Evolutionary conservation across 73 alveolate genomes (phyloP).

Genomic region (Paramecium biaurelia): DNA sequence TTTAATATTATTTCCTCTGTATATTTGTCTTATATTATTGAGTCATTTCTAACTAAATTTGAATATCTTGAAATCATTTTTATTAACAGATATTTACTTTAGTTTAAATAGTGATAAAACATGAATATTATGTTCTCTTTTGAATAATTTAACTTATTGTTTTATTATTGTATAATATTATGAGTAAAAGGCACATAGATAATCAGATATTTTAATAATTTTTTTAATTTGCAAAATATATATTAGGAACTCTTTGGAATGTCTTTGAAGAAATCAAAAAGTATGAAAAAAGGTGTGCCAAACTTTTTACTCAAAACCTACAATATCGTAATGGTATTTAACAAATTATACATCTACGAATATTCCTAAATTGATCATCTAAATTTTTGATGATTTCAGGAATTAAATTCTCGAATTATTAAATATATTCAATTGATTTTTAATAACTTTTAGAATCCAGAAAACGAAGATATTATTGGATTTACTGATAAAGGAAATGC

Average conservation of each 20-base stretch:
- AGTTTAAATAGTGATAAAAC: not conserved
- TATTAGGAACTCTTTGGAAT: not conserved
- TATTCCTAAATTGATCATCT: not conserved
- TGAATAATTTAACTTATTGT: not conserved
- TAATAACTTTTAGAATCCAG: not conserved
- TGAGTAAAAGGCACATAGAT: not conserved
- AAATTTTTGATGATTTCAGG: not conserved
- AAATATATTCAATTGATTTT: not conserved
- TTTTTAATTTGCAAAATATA: not conserved
- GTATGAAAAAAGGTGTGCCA: not conserved
- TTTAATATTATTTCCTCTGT: not conserved
- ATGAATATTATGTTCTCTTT: not conserved
- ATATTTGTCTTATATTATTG: not conserved
- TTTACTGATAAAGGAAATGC: conserved; percentile 1
- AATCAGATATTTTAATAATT: conserved; percentile 7
- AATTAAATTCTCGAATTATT: not conserved
- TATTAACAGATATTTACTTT: not conserved
- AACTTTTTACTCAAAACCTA: not conserved
- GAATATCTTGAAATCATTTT: not conserved
- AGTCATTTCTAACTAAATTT: not conserved
- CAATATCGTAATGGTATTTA: not conserved
- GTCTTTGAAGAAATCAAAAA: not conserved
- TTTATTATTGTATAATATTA: not conserved
- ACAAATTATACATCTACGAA: not conserved
- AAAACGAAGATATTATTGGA: not conserved